Evolutionary conservation across 2,329 filamentous ascomycete genomes (phyloP).

Genomic region (Cryphonectria nitschkei): DNA sequence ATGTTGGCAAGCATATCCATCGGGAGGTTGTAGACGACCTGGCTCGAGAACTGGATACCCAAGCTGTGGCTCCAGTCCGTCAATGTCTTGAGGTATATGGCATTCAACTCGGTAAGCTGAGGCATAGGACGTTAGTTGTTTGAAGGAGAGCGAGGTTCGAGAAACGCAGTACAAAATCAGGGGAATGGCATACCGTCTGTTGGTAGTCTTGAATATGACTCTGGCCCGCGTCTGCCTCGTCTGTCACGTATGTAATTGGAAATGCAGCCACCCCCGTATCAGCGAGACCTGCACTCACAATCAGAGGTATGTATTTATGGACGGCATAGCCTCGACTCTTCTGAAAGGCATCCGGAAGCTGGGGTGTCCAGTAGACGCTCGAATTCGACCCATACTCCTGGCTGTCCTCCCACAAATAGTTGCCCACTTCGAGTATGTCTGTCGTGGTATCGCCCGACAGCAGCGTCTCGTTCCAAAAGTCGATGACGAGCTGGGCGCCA

Average conservation of each 20-base stretch:
- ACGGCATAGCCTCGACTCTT: conserved; percentile 40
- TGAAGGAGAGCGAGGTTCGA: too few species aligned
- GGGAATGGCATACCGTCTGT: conserved; percentile 17
- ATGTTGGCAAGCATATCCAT: conserved; percentile 47
- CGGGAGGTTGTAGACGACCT: conserved; percentile 46
- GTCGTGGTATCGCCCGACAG: conserved; percentile 38
- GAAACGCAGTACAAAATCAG: neutral
- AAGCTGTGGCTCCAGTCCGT: conserved; percentile 39
- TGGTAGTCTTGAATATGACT: conserved; percentile 28
- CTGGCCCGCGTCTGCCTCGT: conserved; percentile 25
- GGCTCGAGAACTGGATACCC: conserved; percentile 42
- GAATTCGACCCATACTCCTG: conserved; percentile 37
- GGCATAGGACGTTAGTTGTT: neutral
- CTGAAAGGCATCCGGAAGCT: conserved; percentile 37
- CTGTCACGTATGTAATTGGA: conserved; percentile 13
- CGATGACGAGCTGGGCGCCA: conserved; percentile 40
- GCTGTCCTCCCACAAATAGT: conserved; percentile 43
- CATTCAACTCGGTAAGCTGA: conserved; percentile 34
- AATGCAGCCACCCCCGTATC: neutral
- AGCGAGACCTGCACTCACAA: conserved; percentile 32
- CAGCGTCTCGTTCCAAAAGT: conserved; percentile 46
- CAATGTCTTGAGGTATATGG: conserved; percentile 17
- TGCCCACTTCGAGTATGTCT: conserved; percentile 39
- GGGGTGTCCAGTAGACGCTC: conserved; percentile 43
- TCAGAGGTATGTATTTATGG: conserved; percentile 38